A percentile compares a stretch with the other conserved stretches of the same genome.
These are phyloP conservation scores for Eimeria sp. DNA, from an alignment of 169 alveolate genomes.

Conservation along the genomic window DNA sequence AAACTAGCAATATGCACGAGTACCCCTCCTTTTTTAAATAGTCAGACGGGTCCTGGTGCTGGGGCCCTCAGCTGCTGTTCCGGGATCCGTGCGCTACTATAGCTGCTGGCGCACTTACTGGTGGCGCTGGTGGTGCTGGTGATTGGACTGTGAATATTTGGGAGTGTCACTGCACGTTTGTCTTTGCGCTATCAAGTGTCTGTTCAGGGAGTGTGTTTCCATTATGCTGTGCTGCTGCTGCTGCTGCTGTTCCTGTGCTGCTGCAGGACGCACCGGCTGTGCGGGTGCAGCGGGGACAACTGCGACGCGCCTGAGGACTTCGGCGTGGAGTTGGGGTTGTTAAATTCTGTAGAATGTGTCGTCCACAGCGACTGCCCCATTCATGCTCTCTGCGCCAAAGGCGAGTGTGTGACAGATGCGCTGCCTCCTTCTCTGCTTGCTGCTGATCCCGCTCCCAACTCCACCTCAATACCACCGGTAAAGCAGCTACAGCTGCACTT, in stretches of 20 bases:
- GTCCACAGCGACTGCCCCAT: conserved; percentile 77
- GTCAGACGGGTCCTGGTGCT: background rate
- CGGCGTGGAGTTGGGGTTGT: conserved; percentile 87
- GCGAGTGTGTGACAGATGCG: conserved; percentile 86
- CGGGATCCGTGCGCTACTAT: background rate
- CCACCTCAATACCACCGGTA: conserved; percentile 86
- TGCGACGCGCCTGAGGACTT: conserved; percentile 87
- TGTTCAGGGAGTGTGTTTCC: too few species aligned
- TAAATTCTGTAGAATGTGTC: conserved; percentile 80
- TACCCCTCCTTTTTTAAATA: too few species aligned
- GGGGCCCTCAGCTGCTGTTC: conserved; percentile 16
- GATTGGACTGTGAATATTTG: too few species aligned
- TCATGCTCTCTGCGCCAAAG: conserved; percentile 80
- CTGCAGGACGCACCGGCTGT: conserved; percentile 85
- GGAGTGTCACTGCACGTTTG: too few species aligned
- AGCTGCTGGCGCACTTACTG: background rate
- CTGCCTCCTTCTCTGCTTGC: conserved; percentile 84
- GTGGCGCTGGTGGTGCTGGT: too few species aligned
- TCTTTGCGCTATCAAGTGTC: too few species aligned
- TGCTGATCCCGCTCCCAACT: conserved; percentile 82
- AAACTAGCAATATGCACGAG: too few species aligned
- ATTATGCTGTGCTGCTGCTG: background rate
- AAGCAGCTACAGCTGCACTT: conserved; percentile 81
- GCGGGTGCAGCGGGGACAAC: conserved; percentile 89
- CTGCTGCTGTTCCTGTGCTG: background rate